Evolutionary conservation across 1,284 basidiomycete species (phyloP).

Genomic region (Neotropicomus parvogracilis): DNA sequence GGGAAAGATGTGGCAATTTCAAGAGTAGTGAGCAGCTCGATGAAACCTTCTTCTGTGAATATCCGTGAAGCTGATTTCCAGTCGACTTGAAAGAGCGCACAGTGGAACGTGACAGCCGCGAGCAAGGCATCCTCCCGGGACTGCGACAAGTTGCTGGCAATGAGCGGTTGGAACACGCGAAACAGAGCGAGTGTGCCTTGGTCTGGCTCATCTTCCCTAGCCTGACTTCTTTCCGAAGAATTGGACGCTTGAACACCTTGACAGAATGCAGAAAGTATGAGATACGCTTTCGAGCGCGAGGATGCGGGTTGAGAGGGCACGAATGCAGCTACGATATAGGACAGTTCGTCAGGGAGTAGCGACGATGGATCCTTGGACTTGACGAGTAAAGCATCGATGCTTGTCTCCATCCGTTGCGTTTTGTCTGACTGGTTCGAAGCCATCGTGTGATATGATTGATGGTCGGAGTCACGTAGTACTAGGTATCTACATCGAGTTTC

Average conservation of each 20-base stretch:
- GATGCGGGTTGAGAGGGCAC: constrained; percentile 42
- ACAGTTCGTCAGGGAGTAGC: constrained; percentile 53
- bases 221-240: constrained; percentile 26
- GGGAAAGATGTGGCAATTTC: constrained; percentile 55
- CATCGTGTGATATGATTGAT: no score
- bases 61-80: constrained; percentile 59
- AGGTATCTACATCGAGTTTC: neutral
- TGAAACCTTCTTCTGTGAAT: constrained; percentile 56
- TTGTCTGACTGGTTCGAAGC: neutral
- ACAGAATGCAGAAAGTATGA: constrained; percentile 62
- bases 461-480: no score
- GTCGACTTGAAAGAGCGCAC: constrained; percentile 75
- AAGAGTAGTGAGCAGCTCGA: constrained; percentile 57
- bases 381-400: constrained; percentile 35
- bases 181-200: constrained; percentile 46
- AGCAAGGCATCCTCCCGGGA: constrained; percentile 49
- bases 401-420: neutral
- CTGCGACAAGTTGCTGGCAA: constrained; percentile 50
- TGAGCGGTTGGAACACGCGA: constrained; percentile 45
- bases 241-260: constrained; percentile 48
- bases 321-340: constrained; percentile 54
- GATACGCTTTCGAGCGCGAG: constrained; percentile 61
- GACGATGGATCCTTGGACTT: constrained; percentile 35
- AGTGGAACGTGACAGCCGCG: constrained; percentile 57
- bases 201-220: constrained; percentile 32